Evolutionary conservation across 176 grass and related monocot species (phyloP).

Genomic region (Lolium rigidum): DNA sequence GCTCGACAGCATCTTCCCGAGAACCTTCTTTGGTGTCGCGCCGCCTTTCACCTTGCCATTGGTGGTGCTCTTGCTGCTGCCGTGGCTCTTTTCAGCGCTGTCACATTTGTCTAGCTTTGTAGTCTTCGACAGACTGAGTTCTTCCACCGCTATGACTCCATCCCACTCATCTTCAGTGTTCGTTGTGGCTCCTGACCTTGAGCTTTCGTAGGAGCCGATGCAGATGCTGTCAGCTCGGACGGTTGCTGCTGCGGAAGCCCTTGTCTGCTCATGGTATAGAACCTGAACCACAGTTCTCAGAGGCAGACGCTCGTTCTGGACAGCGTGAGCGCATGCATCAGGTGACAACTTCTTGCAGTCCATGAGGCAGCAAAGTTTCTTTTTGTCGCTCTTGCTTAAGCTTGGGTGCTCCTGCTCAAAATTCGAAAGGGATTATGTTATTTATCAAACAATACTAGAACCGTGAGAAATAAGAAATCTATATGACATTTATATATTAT

Average conservation of each 20-base stretch:
- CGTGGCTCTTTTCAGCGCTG: slow-evolving; percentile 33
- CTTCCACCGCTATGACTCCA: slow-evolving; percentile 54
- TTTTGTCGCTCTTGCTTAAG: slow-evolving; percentile 85
- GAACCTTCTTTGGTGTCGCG: slow-evolving; percentile 59
- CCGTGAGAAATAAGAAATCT: neutral
- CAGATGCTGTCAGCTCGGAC: slow-evolving; percentile 65
- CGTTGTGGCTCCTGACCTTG: slow-evolving; percentile 86
- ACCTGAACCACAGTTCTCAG: slow-evolving; percentile 87
- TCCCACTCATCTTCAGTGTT: slow-evolving; percentile 91
- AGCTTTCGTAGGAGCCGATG: slow-evolving; percentile 86
- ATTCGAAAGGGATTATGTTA: neutral
- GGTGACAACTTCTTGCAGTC: slow-evolving; percentile 87
- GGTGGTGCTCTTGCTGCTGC: slow-evolving; percentile 32
- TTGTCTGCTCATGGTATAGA: slow-evolving; percentile 84
- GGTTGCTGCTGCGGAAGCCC: slow-evolving; percentile 61
- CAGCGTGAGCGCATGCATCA: slow-evolving; percentile 72
- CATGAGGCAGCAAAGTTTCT: slow-evolving; percentile 82
- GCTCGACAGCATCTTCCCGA: slow-evolving; percentile 63
- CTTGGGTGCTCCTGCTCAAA: slow-evolving; percentile 82
- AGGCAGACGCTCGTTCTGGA: slow-evolving; percentile 96
- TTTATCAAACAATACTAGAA: neutral
- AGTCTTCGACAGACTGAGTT: slow-evolving; percentile 51
- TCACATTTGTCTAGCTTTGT: slow-evolving; percentile 42
- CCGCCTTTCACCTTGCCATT: slow-evolving; percentile 58
- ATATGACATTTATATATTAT: neutral